Evolutionary conservation across 805 yeast genomes (phyloP).

Genomic region (Schizosaccharomyces lindneri): DNA sequence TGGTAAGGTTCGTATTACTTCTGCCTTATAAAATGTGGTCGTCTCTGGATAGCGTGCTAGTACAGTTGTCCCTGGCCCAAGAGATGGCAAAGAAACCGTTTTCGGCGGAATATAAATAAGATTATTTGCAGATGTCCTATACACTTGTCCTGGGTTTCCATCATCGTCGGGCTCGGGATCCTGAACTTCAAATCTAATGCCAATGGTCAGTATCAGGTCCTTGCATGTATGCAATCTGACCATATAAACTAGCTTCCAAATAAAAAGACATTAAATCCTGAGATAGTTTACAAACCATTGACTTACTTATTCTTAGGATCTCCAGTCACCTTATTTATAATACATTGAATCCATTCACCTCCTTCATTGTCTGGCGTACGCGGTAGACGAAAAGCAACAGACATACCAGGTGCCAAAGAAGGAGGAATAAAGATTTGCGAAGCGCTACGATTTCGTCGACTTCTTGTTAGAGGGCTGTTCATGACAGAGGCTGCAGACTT

Average conservation of each 20-base stretch:
- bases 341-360: constrained; percentile 75
- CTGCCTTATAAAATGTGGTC: constrained; percentile 87
- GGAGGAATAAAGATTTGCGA: not conserved
- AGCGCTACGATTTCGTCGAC: not conserved
- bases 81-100: constrained; percentile 21
- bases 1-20: constrained; percentile 51
- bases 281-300: not conserved
- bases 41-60: constrained; percentile 92
- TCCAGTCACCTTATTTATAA: constrained; percentile 47
- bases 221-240: no score
- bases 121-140: not conserved
- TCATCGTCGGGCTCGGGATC: constrained; percentile 96
- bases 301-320: constrained; percentile 21
- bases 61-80: constrained; percentile 58
- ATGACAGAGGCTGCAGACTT: not conserved
- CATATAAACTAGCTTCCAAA: not conserved
- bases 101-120: constrained; percentile 41
- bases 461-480: not conserved
- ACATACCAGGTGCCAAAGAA: constrained; percentile 26
- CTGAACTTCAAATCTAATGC: constrained; percentile 49
- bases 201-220: not conserved
- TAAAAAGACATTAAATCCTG: not conserved
- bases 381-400: constrained; percentile 60
- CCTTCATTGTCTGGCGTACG: constrained; percentile 46
- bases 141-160: constrained; percentile 40